Evolutionary conservation across 345 rosid genomes (phyloP).

Genomic region (Carallia brachiata): DNA sequence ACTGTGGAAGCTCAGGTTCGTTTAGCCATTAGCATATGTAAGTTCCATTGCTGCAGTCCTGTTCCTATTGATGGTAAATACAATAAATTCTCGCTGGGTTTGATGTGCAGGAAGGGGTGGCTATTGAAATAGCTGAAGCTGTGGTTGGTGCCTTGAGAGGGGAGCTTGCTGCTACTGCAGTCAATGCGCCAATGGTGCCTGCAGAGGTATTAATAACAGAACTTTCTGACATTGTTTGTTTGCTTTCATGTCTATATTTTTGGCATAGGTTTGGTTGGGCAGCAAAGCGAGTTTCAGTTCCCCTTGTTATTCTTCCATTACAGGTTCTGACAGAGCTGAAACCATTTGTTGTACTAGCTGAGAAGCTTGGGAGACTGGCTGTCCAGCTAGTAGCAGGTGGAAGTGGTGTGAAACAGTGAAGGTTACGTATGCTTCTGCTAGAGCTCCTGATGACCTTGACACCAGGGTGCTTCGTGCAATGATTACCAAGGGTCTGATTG

Average conservation of each 20-base stretch:
- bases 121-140: conserved; percentile 34
- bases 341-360: conserved; percentile 27
- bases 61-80: neutral
- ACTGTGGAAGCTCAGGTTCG: conserved; percentile 29
- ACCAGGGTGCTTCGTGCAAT: conserved; percentile 31
- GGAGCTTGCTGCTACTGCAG: conserved; percentile 32
- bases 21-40: neutral
- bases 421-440: conserved; percentile 22
- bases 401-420: conserved; percentile 25
- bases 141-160: conserved; percentile 33
- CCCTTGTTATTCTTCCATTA: neutral
- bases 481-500: conserved; percentile 32
- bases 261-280: neutral
- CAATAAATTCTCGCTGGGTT: neutral
- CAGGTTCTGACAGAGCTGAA: conserved; percentile 24
- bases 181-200: conserved; percentile 36
- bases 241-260: neutral
- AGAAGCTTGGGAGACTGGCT: conserved; percentile 31
- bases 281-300: neutral
- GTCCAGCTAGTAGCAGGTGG: conserved; percentile 29
- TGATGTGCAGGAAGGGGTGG: conserved; percentile 31
- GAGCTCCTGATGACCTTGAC: conserved; percentile 31
- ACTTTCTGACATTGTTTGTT: neutral
- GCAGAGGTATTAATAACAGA: conserved; percentile 25
- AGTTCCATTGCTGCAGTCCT: neutral